Evolutionary conservation across 2,329 filamentous ascomycete species (phyloP).

Genomic region (Metarhizium robertsii): DNA sequence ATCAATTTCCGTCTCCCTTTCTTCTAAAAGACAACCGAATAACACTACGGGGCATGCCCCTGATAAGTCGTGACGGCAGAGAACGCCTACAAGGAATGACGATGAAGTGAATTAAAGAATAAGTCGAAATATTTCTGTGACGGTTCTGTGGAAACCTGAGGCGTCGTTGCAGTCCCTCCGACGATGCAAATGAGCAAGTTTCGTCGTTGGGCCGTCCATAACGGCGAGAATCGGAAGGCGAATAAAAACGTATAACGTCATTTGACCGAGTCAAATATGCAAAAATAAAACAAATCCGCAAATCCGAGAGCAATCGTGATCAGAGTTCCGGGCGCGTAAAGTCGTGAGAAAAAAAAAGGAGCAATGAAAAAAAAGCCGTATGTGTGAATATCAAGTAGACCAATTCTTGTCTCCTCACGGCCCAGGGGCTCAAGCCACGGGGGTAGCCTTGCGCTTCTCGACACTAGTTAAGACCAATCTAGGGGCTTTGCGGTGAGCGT

Average conservation of each 20-base stretch:
- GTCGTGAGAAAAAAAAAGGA: slow-evolving; percentile 22
- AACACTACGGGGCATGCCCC: slow-evolving; percentile 5
- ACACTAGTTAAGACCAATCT: slow-evolving; percentile 81
- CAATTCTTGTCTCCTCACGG: not conserved
- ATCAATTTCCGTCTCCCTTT: slow-evolving; percentile 1
- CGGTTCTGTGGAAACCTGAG: not conserved
- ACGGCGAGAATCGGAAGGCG: not conserved
- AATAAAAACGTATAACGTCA: not conserved
- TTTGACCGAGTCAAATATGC: not conserved
- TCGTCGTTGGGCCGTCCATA: not conserved
- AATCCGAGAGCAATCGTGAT: slow-evolving; percentile 22
- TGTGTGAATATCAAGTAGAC: slow-evolving; percentile 6
- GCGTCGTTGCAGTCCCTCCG: not conserved
- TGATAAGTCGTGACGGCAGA: slow-evolving; percentile 21
- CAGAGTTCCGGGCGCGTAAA: slow-evolving; percentile 27
- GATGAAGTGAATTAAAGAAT: slow-evolving; percentile 26
- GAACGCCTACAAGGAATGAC: slow-evolving; percentile 27
- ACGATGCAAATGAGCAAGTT: not conserved
- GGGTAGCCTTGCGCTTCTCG: slow-evolving; percentile 68
- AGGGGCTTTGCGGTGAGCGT: slow-evolving; percentile 68
- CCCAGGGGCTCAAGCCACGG: slow-evolving; percentile 12
- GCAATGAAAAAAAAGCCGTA: slow-evolving; percentile 13
- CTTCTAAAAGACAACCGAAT: not conserved
- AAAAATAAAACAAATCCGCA: slow-evolving; percentile 9
- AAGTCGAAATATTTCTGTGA: not conserved